Base-by-base conservation (phyloP, 164 flowering plant genomes). In the Berberis vulgaris region DNA sequence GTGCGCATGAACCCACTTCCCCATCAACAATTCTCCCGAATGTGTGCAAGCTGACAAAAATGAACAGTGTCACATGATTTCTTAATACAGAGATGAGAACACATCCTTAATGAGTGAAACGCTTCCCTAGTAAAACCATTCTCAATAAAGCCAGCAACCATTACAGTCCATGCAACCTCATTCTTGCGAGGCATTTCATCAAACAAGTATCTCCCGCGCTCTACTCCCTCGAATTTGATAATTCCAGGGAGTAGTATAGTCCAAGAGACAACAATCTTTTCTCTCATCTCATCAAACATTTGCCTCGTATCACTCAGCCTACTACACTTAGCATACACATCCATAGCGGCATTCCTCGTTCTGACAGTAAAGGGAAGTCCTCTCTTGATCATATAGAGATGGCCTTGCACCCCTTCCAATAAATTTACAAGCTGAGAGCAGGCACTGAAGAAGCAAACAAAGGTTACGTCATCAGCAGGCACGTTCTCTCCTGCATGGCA, bases 1-100 rank as follows among this genome's bases (percentile, higher is more conserved):
- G 72, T 85, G 79, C 42, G 63, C 79, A 73, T 87, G 94, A 46
- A 87, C 74, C 94, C 90, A 87, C 60, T 65, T 76, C 1, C 94
- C 94, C 66, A 78, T 68, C 57, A 68, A 45, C 39, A 74, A 57
- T 71, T 82, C 82, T 47, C 90, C 88, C 1, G 84, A 84, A 40
- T 71, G 76, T 0, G 87, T 70, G 63, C 81, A 81, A 43, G 84
- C 84, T 2, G 86, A 80, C 41, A 85, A 57, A 55, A 85, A 40
- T 41, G 91, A 80, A 72, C 85, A 86, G 79, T 2, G 83, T 78
- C 46, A 80, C 83, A 49, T 70, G 63, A 68, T 80, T 82, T 12
- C 54, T 4, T 70, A 60, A 26, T 69, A 64, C 43, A 42, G 39
- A 13, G 8, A 63, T 38, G 70, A 76, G 11, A 82, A 4, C 89